Evolutionary conservation across 2,329 filamentous ascomycete genomes (phyloP), one percentile per base, ranked within the genome.

Genomic region (Plectosphaerella sp.): DNA sequence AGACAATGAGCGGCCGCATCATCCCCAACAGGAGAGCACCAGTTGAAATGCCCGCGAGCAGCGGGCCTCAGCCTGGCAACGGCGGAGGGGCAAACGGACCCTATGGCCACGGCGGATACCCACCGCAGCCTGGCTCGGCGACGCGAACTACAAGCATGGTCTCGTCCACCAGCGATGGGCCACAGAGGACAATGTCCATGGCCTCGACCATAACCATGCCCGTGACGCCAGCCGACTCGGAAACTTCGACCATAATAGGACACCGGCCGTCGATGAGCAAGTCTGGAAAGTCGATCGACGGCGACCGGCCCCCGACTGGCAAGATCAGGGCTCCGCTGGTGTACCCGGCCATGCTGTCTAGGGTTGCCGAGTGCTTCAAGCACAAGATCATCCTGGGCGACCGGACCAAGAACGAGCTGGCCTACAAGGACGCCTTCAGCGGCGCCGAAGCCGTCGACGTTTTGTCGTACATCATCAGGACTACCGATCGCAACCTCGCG

Each of bases 341-440:
- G 1, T 97, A 99, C 66, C 94, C 94, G 22, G 94, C 94, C 36
- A 74, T 97, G 46, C 76, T 99, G 18, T 97, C 94, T n/a, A 85
- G 89, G 50, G 94, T 99, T 5, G 92, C 89, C 42, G 89, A 95
- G 62, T 91, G 90, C 51, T 97, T 99, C 71, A 86, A 90, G 49
- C 90, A 95, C 61, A 87, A 93, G 68, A 91, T 99, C 47, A 82
- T 86, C 22, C 81, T 92, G 22, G 86, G 88, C 50, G 94, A 97
- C 64, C 85, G 92, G 57, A 91, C 91, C 58, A 99, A 99, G 78
- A 97, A 99, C 76, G 93, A 93, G 52, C 77, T 99, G 55, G 91
- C 93, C 3, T 99, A 99, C 75, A 96, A 96, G 69, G 96, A 94
- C 70, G 90, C 93, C 3, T 99, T 99, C 67, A 96, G 91, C 55